Percentiles rank a stretch among this genome's conserved stretches.
These are phyloP conservation scores for Pseudogymnoascus sp. DNA, from an alignment of 2,329 filamentous ascomycete genomes.

Conservation along the genomic window DNA sequence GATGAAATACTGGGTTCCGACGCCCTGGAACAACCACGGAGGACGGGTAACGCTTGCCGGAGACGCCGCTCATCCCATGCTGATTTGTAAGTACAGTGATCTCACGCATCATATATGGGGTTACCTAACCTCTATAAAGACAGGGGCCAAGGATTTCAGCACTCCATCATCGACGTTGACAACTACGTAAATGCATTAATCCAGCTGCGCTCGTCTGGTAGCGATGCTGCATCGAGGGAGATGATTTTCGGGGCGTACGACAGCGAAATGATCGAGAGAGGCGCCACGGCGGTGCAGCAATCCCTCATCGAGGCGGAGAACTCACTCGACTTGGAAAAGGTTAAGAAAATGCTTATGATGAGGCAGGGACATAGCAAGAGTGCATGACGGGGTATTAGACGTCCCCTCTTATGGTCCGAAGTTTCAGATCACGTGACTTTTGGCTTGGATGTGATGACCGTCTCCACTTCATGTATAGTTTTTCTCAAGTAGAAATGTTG, in stretches of 20 bases:
- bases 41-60: slow-evolving; percentile 35
- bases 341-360: slow-evolving; percentile 31
- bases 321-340: slow-evolving; percentile 25
- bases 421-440: background rate
- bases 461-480: background rate
- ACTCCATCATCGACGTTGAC: slow-evolving; percentile 35
- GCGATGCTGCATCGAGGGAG: slow-evolving; percentile 12
- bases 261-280: slow-evolving; percentile 29
- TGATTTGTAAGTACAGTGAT: slow-evolving; percentile 36
- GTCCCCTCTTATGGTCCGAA: background rate
- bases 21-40: slow-evolving; percentile 21
- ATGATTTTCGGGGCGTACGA: slow-evolving; percentile 27
- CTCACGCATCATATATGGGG: background rate
- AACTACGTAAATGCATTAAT: slow-evolving; percentile 32
- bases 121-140: slow-evolving; percentile 19
- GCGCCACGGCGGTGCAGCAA: slow-evolving; percentile 30
- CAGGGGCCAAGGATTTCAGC: slow-evolving; percentile 40
- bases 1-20: slow-evolving; percentile 32
- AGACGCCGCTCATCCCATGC: slow-evolving; percentile 42
- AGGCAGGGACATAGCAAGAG: slow-evolving; percentile 24
- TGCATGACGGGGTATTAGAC: slow-evolving; percentile 11
- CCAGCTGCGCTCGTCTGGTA: slow-evolving; percentile 16
- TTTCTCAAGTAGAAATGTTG: background rate
- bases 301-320: slow-evolving; percentile 29
- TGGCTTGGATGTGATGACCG: background rate